Conservation (phyloP, 495 filamentous ascomycete species). For the Cercophora newfieldiana region DNA sequence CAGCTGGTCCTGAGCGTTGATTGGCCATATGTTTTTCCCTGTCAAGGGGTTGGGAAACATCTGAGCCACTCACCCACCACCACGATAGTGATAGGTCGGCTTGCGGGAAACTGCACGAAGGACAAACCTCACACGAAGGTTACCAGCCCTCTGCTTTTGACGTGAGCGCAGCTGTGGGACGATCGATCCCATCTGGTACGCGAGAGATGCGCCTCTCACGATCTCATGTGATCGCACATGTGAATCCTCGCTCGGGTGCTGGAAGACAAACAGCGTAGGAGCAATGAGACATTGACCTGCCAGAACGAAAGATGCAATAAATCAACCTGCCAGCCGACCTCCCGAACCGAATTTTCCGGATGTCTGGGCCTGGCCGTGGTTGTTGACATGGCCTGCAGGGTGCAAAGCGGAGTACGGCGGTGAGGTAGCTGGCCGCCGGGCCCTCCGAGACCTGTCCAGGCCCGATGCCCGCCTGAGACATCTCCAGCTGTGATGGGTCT, state of each 20-base stretch:
- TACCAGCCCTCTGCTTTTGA: not conserved
- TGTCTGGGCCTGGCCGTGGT: not conserved
- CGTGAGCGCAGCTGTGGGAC: not conserved
- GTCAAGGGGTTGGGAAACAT: constrained; percentile 9
- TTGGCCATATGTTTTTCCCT: constrained; percentile 14
- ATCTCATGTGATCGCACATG: not conserved
- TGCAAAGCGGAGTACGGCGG: not conserved
- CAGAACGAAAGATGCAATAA: too few species aligned
- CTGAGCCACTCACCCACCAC: not conserved
- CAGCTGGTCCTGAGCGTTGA: not conserved
- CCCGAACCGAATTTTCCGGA: too few species aligned
- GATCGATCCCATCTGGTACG: not conserved
- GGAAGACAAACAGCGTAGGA: not conserved
- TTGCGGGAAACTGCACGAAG: not conserved
- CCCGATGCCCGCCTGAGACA: not conserved
- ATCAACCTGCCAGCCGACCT: too few species aligned
- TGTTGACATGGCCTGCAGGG: not conserved
- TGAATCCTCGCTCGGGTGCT: not conserved
- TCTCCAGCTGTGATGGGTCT: not conserved
- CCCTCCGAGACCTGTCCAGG: not conserved
- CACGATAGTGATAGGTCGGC: not conserved
- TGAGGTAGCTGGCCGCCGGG: not conserved
- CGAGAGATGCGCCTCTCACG: not conserved
- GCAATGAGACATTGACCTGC: not conserved
- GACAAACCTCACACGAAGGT: not conserved